Conservation (phyloP, 495 filamentous ascomycete genomes). For the Aspergillus panamensis region DNA sequence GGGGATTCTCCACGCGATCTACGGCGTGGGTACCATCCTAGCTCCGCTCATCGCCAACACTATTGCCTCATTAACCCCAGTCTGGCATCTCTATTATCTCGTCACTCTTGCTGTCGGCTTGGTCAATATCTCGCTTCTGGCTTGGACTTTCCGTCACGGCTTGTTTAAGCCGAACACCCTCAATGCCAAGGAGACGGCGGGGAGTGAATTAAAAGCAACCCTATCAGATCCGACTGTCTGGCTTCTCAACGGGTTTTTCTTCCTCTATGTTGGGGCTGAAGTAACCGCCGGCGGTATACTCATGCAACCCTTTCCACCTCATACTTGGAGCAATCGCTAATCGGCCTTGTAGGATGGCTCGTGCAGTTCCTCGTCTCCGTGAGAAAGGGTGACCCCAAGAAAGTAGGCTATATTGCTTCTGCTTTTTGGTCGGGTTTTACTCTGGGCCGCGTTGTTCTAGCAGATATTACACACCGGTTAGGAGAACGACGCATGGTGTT, state of each 20-base stretch:
- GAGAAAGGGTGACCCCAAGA: conserved; percentile 54
- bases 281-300: conserved; percentile 42
- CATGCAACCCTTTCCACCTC: background rate
- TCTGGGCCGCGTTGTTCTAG: conserved; percentile 47
- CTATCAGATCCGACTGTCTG: conserved; percentile 34
- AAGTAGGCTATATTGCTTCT: conserved; percentile 68
- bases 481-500: conserved; percentile 51
- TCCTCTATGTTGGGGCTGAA: conserved; percentile 44
- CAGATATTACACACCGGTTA: conserved; percentile 51
- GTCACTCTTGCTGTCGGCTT: conserved; percentile 17
- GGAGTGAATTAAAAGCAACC: conserved; percentile 21
- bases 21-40: conserved; percentile 50
- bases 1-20: conserved; percentile 54
- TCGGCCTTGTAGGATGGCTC: conserved; percentile 54
- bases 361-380: conserved; percentile 62
- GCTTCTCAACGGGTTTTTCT: conserved; percentile 50
- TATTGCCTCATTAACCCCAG: conserved; percentile 34
- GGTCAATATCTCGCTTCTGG: conserved; percentile 17
- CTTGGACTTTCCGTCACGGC: conserved; percentile 23
- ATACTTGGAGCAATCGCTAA: background rate
- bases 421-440: conserved; percentile 75
- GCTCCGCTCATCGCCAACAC: conserved; percentile 49
- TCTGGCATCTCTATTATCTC: conserved; percentile 27
- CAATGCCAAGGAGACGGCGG: conserved; percentile 22
- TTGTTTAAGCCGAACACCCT: conserved; percentile 24